Conservation (phyloP, 2,329 filamentous ascomycete species). For the Rhinocladiella mackenziei region DNA sequence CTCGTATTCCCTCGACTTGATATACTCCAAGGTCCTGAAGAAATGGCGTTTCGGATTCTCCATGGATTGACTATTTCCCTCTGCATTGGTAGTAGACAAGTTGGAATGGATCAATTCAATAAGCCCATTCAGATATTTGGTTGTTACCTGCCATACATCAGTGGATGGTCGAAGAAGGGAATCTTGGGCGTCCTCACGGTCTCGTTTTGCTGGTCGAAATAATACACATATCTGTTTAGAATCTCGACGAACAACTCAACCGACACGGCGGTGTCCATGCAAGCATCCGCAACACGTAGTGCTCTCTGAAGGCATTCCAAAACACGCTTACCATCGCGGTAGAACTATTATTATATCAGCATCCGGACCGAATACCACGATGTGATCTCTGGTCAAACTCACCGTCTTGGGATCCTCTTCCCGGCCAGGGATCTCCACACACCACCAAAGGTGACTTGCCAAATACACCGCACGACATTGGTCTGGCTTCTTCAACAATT, state of each 20-base stretch:
- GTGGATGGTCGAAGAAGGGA: constrained; percentile 23
- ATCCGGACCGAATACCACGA: constrained; percentile 1
- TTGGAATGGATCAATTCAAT: constrained; percentile 99
- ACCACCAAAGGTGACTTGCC: constrained; percentile 97
- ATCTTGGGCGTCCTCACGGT: constrained; percentile 54
- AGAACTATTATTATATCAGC: constrained; percentile 58
- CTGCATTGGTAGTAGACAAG: constrained; percentile 57
- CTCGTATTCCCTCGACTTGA: constrained; percentile 85
- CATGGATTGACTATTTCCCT: constrained; percentile 52
- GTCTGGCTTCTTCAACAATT: constrained; percentile 94
- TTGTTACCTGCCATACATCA: constrained; percentile 66
- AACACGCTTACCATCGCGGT: constrained; percentile 95
- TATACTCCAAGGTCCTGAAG: constrained; percentile 89
- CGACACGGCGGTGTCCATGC: constrained; percentile 96
- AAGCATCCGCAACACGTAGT: constrained; percentile 91
- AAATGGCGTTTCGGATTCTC: constrained; percentile 93
- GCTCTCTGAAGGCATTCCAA: constrained; percentile 94
- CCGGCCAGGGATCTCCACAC: constrained; percentile 72
- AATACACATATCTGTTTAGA: constrained; percentile 96
- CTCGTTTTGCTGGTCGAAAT: constrained; percentile 99
- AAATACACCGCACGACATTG: constrained; percentile 96
- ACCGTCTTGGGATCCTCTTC: constrained; percentile 80
- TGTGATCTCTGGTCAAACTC: constrained; percentile 37
- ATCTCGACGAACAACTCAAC: constrained; percentile 99
- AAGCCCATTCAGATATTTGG: constrained; percentile 94